Base-by-base conservation (phyloP, 352 stramenopile species). In the Pelagophyceae sp. region DNA sequence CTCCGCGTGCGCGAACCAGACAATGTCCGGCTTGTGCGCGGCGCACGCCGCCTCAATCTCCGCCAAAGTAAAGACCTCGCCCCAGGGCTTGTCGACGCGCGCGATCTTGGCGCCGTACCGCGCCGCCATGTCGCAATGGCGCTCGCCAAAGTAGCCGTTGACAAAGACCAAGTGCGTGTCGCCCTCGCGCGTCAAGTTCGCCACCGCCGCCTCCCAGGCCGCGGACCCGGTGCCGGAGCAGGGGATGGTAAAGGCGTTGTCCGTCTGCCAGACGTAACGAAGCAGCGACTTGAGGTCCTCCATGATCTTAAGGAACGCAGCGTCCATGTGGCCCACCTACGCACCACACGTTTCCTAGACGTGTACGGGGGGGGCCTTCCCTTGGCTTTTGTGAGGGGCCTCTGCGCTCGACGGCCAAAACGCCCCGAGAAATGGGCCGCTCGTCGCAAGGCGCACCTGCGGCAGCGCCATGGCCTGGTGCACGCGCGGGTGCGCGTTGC, bases 1-100 rank as follows among this genome's bases (percentile, higher is more conserved):
- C 67, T 74, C 67, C 67, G 67, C 67, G 67, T 74, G 67, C 33
- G 67, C 67, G 23, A 74, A 33, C 67, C 67, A 74, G 33, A 74
- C 3, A 5, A 54, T 58, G 23, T 74, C 67, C 1, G 67, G 67
- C 67, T 74, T 74, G 67, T 74, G 67, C 67, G 20, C 37, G 1
- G 33, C 67, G 6, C 2, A 60, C 15, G 35, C 67, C 67, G 33
- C n/a, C 2, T 51, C 37, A 37, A 74, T 31, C 29, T 74, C 67
- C 33, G 51, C 67, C 15, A 20, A 3, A 15, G 67, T 23, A 37
- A 58, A 74, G 35, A 74, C 67, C 11, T 33, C 67, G 38, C 67
- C 67, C 67, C 67, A 74, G 15, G 33, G 35, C 67, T 74, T 74
- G 6, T 74, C 67, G 3, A 74, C 25, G 3, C 31, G 19, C 6